Evolutionary conservation across 805 yeast species (phyloP).

Genomic region (Tetrapisispora taiwanensis): DNA sequence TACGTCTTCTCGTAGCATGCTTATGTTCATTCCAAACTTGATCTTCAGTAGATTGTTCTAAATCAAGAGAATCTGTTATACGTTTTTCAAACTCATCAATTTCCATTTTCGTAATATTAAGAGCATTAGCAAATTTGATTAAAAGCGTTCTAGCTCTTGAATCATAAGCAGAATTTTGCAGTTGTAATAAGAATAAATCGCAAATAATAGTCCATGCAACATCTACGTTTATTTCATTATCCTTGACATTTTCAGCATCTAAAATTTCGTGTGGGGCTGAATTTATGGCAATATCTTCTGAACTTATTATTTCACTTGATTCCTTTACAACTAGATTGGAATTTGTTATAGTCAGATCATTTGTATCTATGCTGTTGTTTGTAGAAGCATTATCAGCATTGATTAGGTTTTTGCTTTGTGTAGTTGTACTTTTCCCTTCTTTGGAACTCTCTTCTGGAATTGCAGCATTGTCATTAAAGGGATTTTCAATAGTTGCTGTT

Average conservation of each 20-base stretch:
- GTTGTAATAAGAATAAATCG: constrained; percentile 69
- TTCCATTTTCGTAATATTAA: constrained; percentile 56
- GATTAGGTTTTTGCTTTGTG: no score
- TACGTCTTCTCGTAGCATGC: constrained; percentile 62
- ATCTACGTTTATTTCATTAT: constrained; percentile 50
- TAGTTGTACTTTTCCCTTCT: not conserved
- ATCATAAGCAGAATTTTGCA: constrained; percentile 82
- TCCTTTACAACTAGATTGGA: constrained; percentile 3
- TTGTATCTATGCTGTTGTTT: not conserved
- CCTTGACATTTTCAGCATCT: constrained; percentile 27
- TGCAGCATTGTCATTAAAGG: constrained; percentile 24
- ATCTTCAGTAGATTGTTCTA: constrained; percentile 66
- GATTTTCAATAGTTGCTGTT: constrained; percentile 42
- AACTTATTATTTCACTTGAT: not conserved
- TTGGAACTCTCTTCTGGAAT: not conserved
- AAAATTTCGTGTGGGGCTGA: constrained; percentile 12
- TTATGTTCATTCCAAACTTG: constrained; percentile 66
- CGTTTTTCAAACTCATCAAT: constrained; percentile 83
- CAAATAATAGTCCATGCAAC: constrained; percentile 91
- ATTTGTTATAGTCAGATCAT: constrained; percentile 2
- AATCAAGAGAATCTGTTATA: constrained; percentile 79
- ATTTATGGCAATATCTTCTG: not conserved
- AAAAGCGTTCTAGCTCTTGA: constrained; percentile 79
- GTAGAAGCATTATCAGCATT: not conserved
- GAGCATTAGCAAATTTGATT: constrained; percentile 49